Percentiles rank a stretch among this genome's conserved stretches.
Conservation (phyloP, 345 rosid genomes). For the Punica granatum region DNA sequence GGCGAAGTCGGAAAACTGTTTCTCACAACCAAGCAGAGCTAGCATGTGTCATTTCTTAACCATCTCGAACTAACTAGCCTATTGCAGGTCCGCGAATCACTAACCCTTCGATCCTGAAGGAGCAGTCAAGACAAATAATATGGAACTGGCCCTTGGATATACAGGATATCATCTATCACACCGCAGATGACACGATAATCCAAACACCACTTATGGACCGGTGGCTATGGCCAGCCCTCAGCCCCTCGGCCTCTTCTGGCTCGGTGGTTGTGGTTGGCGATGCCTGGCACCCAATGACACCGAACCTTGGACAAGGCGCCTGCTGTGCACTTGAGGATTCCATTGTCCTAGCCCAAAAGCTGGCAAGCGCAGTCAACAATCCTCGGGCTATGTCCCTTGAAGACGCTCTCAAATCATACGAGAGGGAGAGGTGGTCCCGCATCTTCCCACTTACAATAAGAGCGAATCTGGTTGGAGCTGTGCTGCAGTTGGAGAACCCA, state of each 20-base stretch:
- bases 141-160: conserved; percentile 62
- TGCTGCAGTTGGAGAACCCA: conserved; percentile 86
- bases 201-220: conserved; percentile 76
- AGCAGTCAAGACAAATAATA: conserved; percentile 55
- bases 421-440: conserved; percentile 66
- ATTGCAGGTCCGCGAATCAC: conserved; percentile 64
- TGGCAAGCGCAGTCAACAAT: conserved; percentile 37
- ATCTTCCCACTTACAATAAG: conserved; percentile 66
- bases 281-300: conserved; percentile 99
- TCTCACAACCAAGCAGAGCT: not conserved
- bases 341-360: conserved; percentile 57
- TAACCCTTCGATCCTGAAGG: conserved; percentile 55
- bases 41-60: not conserved
- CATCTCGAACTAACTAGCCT: not conserved
- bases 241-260: conserved; percentile 63
- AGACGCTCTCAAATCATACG: conserved; percentile 56
- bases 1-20: not conserved
- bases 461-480: conserved; percentile 67
- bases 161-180: conserved; percentile 42
- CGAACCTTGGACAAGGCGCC: conserved; percentile 89
- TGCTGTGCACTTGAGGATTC: conserved; percentile 90
- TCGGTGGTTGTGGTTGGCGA: conserved; percentile 67
- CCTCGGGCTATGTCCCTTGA: conserved; percentile 36
- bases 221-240: conserved; percentile 72
- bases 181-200: conserved; percentile 67